Evolutionary conservation across 768 basidiomycete genomes (phyloP).

Genomic region (Grammothele lineata): DNA sequence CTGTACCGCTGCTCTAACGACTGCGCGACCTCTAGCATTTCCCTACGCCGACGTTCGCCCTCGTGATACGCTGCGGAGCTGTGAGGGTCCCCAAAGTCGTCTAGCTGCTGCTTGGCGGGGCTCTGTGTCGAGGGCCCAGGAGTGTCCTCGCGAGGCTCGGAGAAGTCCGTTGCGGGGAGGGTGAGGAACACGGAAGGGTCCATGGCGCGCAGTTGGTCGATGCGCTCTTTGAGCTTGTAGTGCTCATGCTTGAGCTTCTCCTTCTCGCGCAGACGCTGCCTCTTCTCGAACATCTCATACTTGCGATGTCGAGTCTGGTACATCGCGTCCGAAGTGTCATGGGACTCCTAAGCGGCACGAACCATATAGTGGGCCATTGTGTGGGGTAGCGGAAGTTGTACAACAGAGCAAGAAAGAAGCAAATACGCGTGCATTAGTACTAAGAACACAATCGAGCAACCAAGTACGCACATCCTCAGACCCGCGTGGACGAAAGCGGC

Average conservation of each 20-base stretch:
- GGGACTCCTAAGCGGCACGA: conserved; percentile 8
- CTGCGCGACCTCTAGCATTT: conserved; percentile 70
- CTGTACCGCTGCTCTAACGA: conserved; percentile 69
- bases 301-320: conserved; percentile 84
- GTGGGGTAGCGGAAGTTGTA: neutral
- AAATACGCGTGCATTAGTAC: neutral
- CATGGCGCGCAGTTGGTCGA: conserved; percentile 78
- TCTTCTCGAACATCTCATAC: conserved; percentile 83
- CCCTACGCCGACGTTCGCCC: conserved; percentile 68
- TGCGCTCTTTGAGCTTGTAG: conserved; percentile 85
- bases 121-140: conserved; percentile 7
- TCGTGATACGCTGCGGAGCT: conserved; percentile 40
- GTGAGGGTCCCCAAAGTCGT: conserved; percentile 24
- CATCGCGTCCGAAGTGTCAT: conserved; percentile 76
- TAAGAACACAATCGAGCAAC: conserved; percentile 13
- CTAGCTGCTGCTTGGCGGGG: no score
- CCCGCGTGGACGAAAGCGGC: conserved; percentile 66
- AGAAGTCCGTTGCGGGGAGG: conserved; percentile 54
- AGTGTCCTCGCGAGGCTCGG: conserved; percentile 15
- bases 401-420: neutral
- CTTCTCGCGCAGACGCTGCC: conserved; percentile 81
- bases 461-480: conserved; percentile 74
- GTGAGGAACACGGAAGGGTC: conserved; percentile 65
- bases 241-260: conserved; percentile 91
- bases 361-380: neutral